Evolutionary conservation across 352 stramenopile genomes (phyloP).

Genomic region (Pythium rhizo-oryzae): DNA sequence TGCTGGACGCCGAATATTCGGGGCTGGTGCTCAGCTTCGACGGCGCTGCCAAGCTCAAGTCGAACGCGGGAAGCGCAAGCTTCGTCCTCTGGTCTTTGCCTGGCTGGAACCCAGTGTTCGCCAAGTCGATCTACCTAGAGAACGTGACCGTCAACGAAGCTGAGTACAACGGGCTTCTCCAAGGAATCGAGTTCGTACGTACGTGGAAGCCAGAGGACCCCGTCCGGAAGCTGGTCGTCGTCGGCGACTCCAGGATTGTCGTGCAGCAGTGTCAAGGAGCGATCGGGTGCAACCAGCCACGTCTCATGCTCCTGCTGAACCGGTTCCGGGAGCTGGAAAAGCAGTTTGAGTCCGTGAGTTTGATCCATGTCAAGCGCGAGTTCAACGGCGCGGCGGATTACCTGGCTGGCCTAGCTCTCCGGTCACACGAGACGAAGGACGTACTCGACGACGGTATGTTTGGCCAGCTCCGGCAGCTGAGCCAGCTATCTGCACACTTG

Average conservation of each 20-base stretch:
- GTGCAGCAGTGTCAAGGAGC: neutral
- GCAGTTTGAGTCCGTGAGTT: neutral
- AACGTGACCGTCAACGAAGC: neutral
- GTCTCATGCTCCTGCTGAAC: neutral
- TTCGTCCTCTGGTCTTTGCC: neutral
- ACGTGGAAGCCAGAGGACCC: too few species aligned
- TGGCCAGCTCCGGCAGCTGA: too few species aligned
- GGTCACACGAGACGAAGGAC: too few species aligned
- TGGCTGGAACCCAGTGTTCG: neutral
- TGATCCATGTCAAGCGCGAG: slow-evolving; percentile 10
- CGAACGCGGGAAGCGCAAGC: neutral
- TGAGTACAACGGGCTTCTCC: neutral
- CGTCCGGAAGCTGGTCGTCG: neutral
- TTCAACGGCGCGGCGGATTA: slow-evolving; percentile 14
- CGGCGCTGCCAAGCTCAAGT: neutral
- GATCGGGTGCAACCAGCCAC: neutral
- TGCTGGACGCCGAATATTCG: neutral
- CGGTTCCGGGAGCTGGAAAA: neutral
- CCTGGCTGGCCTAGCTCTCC: neutral
- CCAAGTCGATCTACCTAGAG: neutral
- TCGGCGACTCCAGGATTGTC: neutral
- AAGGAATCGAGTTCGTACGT: neutral
- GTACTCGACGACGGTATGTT: too few species aligned
- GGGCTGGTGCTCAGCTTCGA: neutral
- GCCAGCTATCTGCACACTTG: neutral